Conservation (phyloP, 371 early-diverging fungal genomes). For the Mortierella sp. region DNA sequence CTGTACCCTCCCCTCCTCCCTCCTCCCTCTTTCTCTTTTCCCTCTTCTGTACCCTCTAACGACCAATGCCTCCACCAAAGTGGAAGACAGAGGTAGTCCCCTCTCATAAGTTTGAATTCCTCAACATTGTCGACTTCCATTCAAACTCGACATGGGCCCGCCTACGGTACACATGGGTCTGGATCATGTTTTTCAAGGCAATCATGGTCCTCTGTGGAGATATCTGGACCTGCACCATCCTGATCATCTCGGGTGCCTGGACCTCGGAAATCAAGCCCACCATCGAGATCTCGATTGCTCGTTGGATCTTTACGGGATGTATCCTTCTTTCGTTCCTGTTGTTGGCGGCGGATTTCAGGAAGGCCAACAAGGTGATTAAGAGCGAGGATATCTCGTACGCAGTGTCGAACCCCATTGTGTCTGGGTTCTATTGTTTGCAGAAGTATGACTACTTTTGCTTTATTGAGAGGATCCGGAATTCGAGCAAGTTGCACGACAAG, state of each 20-base stretch:
- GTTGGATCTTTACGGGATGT: constrained; percentile 62
- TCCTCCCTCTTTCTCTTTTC: not conserved
- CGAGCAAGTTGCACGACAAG: constrained; percentile 60
- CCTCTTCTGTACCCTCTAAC: not conserved
- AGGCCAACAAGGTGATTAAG: constrained; percentile 64
- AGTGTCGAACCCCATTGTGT: constrained; percentile 66
- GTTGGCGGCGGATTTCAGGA: constrained; percentile 62
- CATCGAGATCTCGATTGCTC: constrained; percentile 39
- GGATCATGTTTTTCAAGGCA: constrained; percentile 37
- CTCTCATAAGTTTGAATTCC: constrained; percentile 75
- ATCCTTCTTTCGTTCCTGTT: constrained; percentile 64
- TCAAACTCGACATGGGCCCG: constrained; percentile 14
- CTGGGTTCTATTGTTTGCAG: constrained; percentile 54
- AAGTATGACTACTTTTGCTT: constrained; percentile 72
- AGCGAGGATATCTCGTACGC: constrained; percentile 68
- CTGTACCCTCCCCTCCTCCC: not conserved
- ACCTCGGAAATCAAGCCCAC: constrained; percentile 19
- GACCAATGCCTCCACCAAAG: constrained; percentile 23
- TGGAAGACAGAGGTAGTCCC: constrained; percentile 71
- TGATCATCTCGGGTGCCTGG: constrained; percentile 31
- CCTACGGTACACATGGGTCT: constrained; percentile 25
- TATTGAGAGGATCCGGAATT: constrained; percentile 63
- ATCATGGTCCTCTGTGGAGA: constrained; percentile 35
- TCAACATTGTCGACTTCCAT: constrained; percentile 51
- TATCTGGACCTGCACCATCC: constrained; percentile 39